Percentiles rank a stretch among this genome's conserved stretches.
Evolutionary conservation across 345 rosid species (phyloP).

Genomic region (Garcia nutans): DNA sequence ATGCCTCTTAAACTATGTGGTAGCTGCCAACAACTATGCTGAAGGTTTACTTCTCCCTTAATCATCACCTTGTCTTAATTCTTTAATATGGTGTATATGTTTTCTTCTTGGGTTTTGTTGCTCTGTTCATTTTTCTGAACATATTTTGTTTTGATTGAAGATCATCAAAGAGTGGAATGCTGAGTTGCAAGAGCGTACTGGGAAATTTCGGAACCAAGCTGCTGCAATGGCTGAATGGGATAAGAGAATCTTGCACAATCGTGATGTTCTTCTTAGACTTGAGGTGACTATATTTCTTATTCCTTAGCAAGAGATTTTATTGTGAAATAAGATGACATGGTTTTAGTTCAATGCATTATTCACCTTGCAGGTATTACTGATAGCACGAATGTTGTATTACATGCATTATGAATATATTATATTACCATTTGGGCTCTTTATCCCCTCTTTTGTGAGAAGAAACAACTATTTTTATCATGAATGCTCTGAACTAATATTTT

Average conservation of each 20-base stretch:
- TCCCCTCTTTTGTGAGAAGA: not conserved
- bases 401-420: slow-evolving; percentile 3
- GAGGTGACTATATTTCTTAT: slow-evolving; percentile 48
- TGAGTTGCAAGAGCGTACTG: slow-evolving; percentile 91
- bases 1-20: not conserved
- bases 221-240: slow-evolving; percentile 97
- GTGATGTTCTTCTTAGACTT: slow-evolving; percentile 94
- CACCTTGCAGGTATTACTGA: slow-evolving; percentile 3
- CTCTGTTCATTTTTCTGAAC: slow-evolving; percentile 3
- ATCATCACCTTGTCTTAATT: not conserved
- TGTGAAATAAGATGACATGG: not conserved
- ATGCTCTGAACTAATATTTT: not conserved
- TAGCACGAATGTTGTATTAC: not conserved
- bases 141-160: slow-evolving; percentile 33
- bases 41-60: not conserved
- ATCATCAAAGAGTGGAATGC: slow-evolving; percentile 95
- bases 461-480: not conserved
- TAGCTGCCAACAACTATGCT: not conserved
- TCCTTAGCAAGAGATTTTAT: not conserved
- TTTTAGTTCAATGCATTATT: not conserved
- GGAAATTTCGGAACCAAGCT: slow-evolving; percentile 89
- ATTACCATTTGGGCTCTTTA: slow-evolving; percentile 1
- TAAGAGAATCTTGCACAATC: slow-evolving; percentile 90
- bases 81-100: not conserved
- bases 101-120: slow-evolving; percentile 2